Evolutionary conservation across 208 protist species (phyloP).

Genomic region (Wallacemonas sp.): DNA sequence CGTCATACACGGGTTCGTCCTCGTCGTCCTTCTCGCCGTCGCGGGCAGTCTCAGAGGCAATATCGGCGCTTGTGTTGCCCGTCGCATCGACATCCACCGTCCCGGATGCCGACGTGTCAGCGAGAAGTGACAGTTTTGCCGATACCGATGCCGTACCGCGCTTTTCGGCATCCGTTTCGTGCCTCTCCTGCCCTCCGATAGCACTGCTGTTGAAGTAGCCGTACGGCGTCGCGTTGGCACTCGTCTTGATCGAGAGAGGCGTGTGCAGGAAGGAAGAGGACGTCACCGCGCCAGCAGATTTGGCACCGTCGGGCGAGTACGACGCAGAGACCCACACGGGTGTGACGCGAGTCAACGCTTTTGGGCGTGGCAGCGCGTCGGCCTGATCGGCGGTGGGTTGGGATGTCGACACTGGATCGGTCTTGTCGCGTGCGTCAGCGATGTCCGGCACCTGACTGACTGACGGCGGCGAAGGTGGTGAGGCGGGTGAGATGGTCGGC

Average conservation of each 20-base stretch:
- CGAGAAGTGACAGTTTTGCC: not conserved
- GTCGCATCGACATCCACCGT: conserved; percentile 1
- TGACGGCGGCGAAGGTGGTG: not conserved
- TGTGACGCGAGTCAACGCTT: not conserved
- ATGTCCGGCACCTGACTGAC: not conserved
- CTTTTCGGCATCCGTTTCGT: not conserved
- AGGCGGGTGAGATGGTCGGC: too few species aligned
- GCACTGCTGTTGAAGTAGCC: not conserved
- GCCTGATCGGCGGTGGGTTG: not conserved
- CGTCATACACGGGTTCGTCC: not conserved
- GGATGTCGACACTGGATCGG: not conserved
- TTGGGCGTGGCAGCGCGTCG: not conserved
- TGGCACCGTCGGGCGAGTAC: conserved; percentile 4
- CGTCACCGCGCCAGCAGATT: not conserved
- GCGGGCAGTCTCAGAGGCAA: too few species aligned
- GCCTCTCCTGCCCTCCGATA: too few species aligned
- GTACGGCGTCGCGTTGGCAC: not conserved
- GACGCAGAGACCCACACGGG: conserved; percentile 4
- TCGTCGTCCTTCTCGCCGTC: not conserved
- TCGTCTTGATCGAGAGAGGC: not conserved
- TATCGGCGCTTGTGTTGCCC: not conserved
- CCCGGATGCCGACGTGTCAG: not conserved
- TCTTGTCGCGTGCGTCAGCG: not conserved
- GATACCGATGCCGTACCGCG: not conserved
- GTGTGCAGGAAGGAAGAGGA: not conserved